Base-by-base conservation (phyloP, 306 rosid genomes). In the Quercus aquifolioides region DNA sequence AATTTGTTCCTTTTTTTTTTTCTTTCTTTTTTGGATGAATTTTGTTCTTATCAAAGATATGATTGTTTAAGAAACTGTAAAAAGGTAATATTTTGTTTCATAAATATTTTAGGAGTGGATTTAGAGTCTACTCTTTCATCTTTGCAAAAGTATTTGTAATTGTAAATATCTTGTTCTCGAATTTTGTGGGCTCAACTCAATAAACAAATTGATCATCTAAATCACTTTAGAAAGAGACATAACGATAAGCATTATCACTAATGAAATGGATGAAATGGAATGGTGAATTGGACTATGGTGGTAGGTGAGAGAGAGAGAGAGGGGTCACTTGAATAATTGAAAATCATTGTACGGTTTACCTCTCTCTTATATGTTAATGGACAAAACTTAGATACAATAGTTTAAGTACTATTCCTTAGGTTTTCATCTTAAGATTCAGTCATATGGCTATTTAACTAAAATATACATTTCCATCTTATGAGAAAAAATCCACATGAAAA, bases 391-490 rank as follows among this genome's bases (percentile, higher is more conserved):
- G 0, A 0, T 38, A 38, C 11, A 38, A 1, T 38, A 33, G 0
- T 1, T 33, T 33, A 33, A 0, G 7, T 33, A 1, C 1, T 33
- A 1, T 5, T 33, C 2, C 1, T 33, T 33, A 33, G 0, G 0
- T 33, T 33, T 0, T 1, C 2, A 0, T 33, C 0, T 33, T 1
- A 33, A 5, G 0, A 33, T 33, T 23, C 1, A 30, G 0, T 0
- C 31, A 30, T 30, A 0, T 30, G 31, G 31, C 0, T 3, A 30
- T 0, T 30, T 30, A 30, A 30, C 0, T 30, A 30, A 30, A 30
- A 30, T 1, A 26, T 23, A 26, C 28, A 26, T 26, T 26, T 26
- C 0, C 28, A 26, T 26, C 3, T 2, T 3, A 26, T 26, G 3
- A 26, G 28, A 26, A 26, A 26, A 26, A 26, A 26, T 26, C 2